Base-by-base conservation (phyloP, 1,284 basidiomycete species). In the Volvariella surrecta region DNA sequence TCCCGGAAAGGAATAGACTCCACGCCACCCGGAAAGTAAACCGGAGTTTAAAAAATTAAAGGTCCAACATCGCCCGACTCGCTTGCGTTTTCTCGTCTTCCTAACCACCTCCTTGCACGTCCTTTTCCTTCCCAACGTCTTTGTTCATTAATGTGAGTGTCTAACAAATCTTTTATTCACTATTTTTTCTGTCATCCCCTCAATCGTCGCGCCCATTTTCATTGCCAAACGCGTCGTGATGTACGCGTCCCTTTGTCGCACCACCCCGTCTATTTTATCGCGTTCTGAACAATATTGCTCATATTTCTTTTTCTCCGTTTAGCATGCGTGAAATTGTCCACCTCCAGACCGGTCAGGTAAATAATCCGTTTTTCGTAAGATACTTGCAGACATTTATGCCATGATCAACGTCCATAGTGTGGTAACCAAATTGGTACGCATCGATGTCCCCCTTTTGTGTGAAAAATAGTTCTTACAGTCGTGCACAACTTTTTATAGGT, bases 311-410 rank as follows among this genome's bases (percentile, higher is more conserved):
- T 37, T 43, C 22, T 50, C 47, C 52, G 53, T 50, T 42, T 53
- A 89, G 85, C 72, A 89, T 93, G 89, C 85, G 90, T 76, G 91
- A 94, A 82, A 94, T 95, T 68, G 91, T 95, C 62, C 92, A 95
- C 72, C 80, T 95, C 59, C 92, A 95, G 68, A 94, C 92, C 57
- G 91, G 91, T 73, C 89, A 92, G 81, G 87, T 88, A 58, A 58
- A 31, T 43, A 22, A 11, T n/a, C 21, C 31, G 42, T 32, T 49
- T 40, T 28, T 43, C 37, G 37, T n/a, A n/a, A n/a, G n/a, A n/a
- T n/a, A n/a, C n/a, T n/a, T n/a, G n/a, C n/a, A n/a, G n/a, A n/a
- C n/a, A n/a, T n/a, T n/a, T n/a, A n/a, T n/a, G n/a, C n/a, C n/a
- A n/a, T n/a, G n/a, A 47, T 53, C 52, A 53, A n/a, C n/a, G n/a